Conservation (phyloP, 306 rosid genomes). For the Benincasa hispida region DNA sequence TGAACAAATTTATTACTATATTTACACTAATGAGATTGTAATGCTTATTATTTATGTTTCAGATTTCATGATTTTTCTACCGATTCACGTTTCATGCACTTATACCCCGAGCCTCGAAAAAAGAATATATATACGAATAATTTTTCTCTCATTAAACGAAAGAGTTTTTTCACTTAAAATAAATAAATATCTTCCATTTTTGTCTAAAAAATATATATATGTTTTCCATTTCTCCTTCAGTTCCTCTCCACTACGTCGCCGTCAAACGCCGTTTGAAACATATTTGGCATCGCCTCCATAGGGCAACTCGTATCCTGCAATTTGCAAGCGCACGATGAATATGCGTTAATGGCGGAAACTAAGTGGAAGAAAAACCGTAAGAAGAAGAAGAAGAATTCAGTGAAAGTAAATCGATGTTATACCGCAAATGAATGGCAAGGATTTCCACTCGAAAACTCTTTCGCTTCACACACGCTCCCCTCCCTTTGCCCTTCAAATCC, state of each 20-base stretch:
- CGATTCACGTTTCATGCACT: too few species aligned
- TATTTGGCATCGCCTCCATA: not conserved
- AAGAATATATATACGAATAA: too few species aligned
- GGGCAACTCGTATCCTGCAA: not conserved
- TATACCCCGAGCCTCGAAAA: too few species aligned
- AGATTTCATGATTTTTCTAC: too few species aligned
- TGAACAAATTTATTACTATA: too few species aligned
- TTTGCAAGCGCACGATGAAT: constrained; percentile 7
- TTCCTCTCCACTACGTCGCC: not conserved
- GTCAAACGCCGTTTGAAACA: not conserved
- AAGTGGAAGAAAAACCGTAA: not conserved
- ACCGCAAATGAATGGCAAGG: constrained; percentile 48
- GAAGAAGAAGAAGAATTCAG: not conserved
- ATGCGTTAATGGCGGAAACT: constrained; percentile 39
- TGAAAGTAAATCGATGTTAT: not conserved
- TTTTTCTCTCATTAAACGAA: too few species aligned
- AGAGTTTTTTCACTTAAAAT: too few species aligned
- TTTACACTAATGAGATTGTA: too few species aligned
- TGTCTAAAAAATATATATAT: too few species aligned
- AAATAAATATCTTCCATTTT: too few species aligned
- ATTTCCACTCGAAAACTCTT: constrained; percentile 27
- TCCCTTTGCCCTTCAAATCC: constrained; percentile 16
- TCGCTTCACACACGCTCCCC: constrained; percentile 21
- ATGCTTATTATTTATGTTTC: too few species aligned
- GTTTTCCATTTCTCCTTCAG: not conserved